Base-by-base conservation (phyloP, 345 rosid genomes). In the Jatropha curcas region DNA sequence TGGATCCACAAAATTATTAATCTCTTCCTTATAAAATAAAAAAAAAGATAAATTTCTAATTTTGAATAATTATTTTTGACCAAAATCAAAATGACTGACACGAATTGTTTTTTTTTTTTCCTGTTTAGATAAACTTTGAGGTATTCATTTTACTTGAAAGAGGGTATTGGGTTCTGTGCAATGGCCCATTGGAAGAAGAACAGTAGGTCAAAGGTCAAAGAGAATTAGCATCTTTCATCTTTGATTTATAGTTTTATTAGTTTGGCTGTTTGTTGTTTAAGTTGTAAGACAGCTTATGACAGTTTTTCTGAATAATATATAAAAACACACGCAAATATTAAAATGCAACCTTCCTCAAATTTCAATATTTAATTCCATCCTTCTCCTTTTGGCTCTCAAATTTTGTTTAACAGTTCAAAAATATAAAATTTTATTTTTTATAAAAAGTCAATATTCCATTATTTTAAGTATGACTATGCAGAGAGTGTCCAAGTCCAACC, bases 201-300 rank as follows among this genome's bases (percentile, higher is more conserved):
- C n/a, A n/a, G n/a, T n/a, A n/a, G 50, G 70, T 78, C 71, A 68
- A 50, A 17, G 46, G 76, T 73, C 69, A 62, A 69, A 19, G 7
- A 64, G 25, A 48, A 56, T 4, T 37, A 7, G 35, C 63, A 48
- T 57, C 48, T 65, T 41, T 46, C 16, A 51, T 3, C 7, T 39
- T 39, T 39, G 43, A 39, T 39, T 20, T 52, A 14, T 53, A 25
- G 19, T n/a, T 31, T n/a, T n/a, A n/a, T n/a, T 16, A 10, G 33
- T 60, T 34, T 3, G n/a, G 11, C 20, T 33, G 45, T 55, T 34
- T 33, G 17, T 60, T 16, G 48, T 67, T 51, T 45, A 72, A 25
- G 31, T 52, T 60, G 65, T 19, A 65, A 35, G 20, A 58, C 62
- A 73, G 48, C 48, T 28, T 17, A 35, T 60, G 37, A 31, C 65